Evolutionary conservation across 257 asterid species (phyloP).

Genomic region (Gynochthodes officinalis): DNA sequence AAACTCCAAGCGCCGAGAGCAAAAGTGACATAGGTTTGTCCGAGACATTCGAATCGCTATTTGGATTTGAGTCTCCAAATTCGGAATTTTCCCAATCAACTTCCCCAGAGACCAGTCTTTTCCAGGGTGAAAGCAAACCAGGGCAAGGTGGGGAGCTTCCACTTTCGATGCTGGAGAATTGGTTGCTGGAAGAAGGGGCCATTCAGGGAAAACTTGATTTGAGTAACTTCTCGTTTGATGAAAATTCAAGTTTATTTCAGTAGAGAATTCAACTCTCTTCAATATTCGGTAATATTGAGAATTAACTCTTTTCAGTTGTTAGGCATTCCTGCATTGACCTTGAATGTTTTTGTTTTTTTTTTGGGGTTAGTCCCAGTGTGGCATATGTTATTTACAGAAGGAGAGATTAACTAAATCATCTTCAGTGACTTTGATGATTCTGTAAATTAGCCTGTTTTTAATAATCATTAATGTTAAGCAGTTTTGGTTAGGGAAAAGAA

Average conservation of each 20-base stretch:
- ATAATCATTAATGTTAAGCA: too few relatives aligned
- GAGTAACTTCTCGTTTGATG: conserved; percentile 41
- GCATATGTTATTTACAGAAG: neutral
- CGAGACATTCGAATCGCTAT: conserved; percentile 49
- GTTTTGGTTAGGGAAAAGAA: too few relatives aligned
- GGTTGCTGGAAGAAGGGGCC: conserved; percentile 53
- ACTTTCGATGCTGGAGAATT: conserved; percentile 57
- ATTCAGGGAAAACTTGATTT: conserved; percentile 46
- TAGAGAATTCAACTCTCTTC: neutral
- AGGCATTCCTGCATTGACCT: conserved; percentile 23
- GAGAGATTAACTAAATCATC: neutral
- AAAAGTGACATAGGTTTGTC: conserved; percentile 38
- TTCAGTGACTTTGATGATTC: neutral
- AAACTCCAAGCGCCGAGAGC: conserved; percentile 27
- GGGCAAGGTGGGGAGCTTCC: conserved; percentile 30
- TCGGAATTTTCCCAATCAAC: conserved; percentile 50
- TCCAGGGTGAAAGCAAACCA: conserved; percentile 40
- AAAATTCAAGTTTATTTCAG: conserved; percentile 42
- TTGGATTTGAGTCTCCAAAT: conserved; percentile 54
- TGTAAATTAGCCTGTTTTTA: neutral
- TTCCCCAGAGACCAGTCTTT: conserved; percentile 39
- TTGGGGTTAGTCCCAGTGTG: neutral
- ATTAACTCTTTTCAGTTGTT: conserved; percentile 8
- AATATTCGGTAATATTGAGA: neutral
- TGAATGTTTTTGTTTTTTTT: neutral